Evolutionary conservation across 805 yeast species (phyloP).

Genomic region (Yarrowia yakushimensis): DNA sequence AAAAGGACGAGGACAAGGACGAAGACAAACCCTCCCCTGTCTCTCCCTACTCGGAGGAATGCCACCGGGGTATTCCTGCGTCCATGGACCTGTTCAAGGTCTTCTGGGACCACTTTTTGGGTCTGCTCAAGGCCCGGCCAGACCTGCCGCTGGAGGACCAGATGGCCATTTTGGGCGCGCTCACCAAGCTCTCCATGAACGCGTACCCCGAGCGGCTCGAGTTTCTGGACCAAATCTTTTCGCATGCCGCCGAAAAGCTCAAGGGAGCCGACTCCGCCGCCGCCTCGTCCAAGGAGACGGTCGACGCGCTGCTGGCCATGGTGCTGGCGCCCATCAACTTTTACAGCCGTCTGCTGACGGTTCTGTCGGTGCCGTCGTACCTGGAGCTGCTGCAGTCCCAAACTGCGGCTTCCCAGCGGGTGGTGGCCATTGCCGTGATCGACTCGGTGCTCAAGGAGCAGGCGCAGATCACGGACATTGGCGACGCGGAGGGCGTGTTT

Average conservation of each 20-base stretch:
- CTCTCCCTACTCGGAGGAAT: background rate
- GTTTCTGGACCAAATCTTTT: conserved; percentile 59
- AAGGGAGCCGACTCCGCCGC: conserved; percentile 33
- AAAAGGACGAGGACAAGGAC: conserved; percentile 11
- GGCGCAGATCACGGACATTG: conserved; percentile 39
- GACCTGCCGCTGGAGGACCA: conserved; percentile 66
- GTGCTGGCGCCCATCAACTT: conserved; percentile 38
- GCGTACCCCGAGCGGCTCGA: conserved; percentile 62
- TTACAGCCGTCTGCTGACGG: conserved; percentile 33
- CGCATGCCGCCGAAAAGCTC: conserved; percentile 43
- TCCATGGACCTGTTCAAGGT: conserved; percentile 50
- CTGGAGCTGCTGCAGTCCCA: conserved; percentile 54
- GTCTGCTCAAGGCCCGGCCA: conserved; percentile 55
- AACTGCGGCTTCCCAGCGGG: conserved; percentile 49
- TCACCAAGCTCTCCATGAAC: conserved; percentile 58
- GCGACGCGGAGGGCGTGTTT: conserved; percentile 58
- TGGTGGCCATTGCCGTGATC: conserved; percentile 59
- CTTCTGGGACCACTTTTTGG: conserved; percentile 63
- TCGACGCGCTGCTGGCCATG: conserved; percentile 35
- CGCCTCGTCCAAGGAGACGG: conserved; percentile 33
- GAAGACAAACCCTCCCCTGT: background rate
- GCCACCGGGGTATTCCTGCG: conserved; percentile 28
- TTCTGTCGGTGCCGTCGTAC: conserved; percentile 47
- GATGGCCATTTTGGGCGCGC: conserved; percentile 60
- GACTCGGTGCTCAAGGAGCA: conserved; percentile 47